Evolutionary conservation across 2,329 filamentous ascomycete genomes (phyloP).

Genomic region (Cercospora zeina): DNA sequence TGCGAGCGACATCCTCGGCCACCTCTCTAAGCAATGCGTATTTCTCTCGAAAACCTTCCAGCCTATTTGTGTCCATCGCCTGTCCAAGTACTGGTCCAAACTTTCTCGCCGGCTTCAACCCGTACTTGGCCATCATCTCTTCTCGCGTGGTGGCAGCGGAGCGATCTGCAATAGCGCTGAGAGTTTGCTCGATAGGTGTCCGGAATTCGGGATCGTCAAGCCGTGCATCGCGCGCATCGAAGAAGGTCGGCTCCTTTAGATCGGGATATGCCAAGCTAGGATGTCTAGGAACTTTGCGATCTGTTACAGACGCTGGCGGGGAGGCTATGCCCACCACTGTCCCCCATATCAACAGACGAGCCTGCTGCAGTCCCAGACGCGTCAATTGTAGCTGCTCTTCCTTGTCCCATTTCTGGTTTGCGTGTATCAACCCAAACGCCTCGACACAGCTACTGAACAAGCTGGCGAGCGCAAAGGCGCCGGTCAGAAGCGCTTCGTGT

Average conservation of each 20-base stretch:
- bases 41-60: slow-evolving; percentile 51
- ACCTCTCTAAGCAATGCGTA: slow-evolving; percentile 47
- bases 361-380: slow-evolving; percentile 51
- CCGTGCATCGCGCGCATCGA: slow-evolving; percentile 45
- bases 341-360: slow-evolving; percentile 52
- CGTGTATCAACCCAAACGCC: slow-evolving; percentile 50
- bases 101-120: slow-evolving; percentile 48
- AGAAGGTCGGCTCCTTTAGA: slow-evolving; percentile 48
- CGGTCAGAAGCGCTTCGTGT: slow-evolving; percentile 41
- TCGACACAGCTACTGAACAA: slow-evolving; percentile 53
- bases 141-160: slow-evolving; percentile 43
- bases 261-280: slow-evolving; percentile 49
- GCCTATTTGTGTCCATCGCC: slow-evolving; percentile 47
- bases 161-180: slow-evolving; percentile 51
- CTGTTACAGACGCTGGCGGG: slow-evolving; percentile 47
- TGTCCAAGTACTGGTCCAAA: slow-evolving; percentile 43
- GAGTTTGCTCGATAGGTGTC: slow-evolving; percentile 43
- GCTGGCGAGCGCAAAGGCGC: slow-evolving; percentile 47
- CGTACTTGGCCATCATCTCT: slow-evolving; percentile 50
- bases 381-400: slow-evolving; percentile 48
- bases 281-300: slow-evolving; percentile 48
- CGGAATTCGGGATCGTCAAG: slow-evolving; percentile 46
- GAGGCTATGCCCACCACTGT: slow-evolving; percentile 50
- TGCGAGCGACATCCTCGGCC: slow-evolving; percentile 37
- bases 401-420: slow-evolving; percentile 46